A percentile compares a stretch with the other conserved stretches of the same genome.
These are phyloP conservation scores for Anethum foeniculum DNA, from an alignment of 140 eudicot species.

Conservation along the genomic window DNA sequence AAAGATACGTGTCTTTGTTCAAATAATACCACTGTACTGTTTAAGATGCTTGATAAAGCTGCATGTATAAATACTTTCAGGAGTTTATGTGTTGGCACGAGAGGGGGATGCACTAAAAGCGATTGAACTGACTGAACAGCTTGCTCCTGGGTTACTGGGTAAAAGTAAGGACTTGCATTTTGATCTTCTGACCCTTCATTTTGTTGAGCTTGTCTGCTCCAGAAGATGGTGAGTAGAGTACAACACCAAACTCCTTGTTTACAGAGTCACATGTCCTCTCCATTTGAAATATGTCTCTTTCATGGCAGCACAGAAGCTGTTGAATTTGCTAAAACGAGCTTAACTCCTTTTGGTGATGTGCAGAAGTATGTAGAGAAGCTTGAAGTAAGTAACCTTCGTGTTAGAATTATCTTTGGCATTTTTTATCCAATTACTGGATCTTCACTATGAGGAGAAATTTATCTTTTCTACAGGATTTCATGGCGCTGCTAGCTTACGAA, in stretches of 20 bases:
- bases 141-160: slow-evolving; percentile 61
- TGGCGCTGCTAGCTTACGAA: slow-evolving; percentile 79
- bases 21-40: neutral
- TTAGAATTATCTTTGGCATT: slow-evolving; percentile 15
- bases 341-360: slow-evolving; percentile 69
- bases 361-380: slow-evolving; percentile 58
- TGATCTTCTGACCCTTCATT: slow-evolving; percentile 88
- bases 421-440: slow-evolving; percentile 3
- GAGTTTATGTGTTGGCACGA: slow-evolving; percentile 52
- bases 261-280: slow-evolving; percentile 6
- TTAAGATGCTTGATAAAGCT: neutral
- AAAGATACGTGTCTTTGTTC: neutral
- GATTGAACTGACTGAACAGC: slow-evolving; percentile 60
- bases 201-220: slow-evolving; percentile 69
- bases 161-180: slow-evolving; percentile 66
- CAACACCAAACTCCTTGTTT: slow-evolving; percentile 1
- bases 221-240: slow-evolving; percentile 54
- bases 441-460: neutral
- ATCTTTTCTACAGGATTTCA: slow-evolving; percentile 51
- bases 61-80: slow-evolving; percentile 32
- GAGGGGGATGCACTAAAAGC: slow-evolving; percentile 74
- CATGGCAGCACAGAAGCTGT: slow-evolving; percentile 87
- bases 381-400: slow-evolving; percentile 42
- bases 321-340: slow-evolving; percentile 57
- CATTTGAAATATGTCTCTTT: slow-evolving; percentile 15